phyloP scores from a whole-genome alignment of 331 rosid genomes.

The Acacia pycnantha region DNA sequence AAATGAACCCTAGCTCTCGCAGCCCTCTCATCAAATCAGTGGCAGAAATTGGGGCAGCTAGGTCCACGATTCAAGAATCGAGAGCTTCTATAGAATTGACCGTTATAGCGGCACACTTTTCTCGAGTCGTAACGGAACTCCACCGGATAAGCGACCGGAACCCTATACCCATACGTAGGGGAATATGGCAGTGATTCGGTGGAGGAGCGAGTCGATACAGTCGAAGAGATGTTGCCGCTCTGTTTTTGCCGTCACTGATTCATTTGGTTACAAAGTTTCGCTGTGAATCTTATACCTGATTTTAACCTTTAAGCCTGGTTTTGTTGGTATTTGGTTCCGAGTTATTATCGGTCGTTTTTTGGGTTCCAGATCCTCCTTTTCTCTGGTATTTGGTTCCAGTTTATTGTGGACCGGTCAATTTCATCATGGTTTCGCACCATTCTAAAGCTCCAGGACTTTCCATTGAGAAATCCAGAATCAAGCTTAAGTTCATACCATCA shows the following conservation, averaged over 20 bases:
- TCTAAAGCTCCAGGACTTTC: conserved; percentile 38
- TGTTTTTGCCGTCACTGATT: too few relatives aligned
- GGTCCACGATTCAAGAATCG: conserved; percentile 31
- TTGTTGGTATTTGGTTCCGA: too few relatives aligned
- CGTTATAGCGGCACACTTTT: conserved; percentile 26
- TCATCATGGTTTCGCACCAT: conserved; percentile 25
- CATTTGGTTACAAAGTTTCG: too few relatives aligned
- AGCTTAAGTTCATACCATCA: conserved; percentile 27
- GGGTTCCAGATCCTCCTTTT: too few relatives aligned
- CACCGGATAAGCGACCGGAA: conserved; percentile 18
- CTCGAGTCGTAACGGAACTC: conserved; percentile 30
- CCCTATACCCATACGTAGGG: background rate
- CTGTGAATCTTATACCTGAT: too few relatives aligned
- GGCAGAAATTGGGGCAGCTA: conserved; percentile 30
- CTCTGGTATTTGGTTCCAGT: too few relatives aligned
- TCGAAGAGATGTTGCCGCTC: conserved; percentile 32
- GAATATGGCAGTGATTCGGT: conserved; percentile 32
- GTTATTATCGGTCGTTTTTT: too few relatives aligned
- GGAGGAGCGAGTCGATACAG: conserved; percentile 37
- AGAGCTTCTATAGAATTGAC: conserved; percentile 39
- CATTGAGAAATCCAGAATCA: conserved; percentile 33
- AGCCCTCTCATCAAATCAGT: conserved; percentile 24
- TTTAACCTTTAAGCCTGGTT: too few relatives aligned
- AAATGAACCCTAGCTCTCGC: too few relatives aligned
- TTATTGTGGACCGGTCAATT: too few relatives aligned